Base-by-base conservation (phyloP, 129 eudicot species). In the Chrysanthemum makinoi region DNA sequence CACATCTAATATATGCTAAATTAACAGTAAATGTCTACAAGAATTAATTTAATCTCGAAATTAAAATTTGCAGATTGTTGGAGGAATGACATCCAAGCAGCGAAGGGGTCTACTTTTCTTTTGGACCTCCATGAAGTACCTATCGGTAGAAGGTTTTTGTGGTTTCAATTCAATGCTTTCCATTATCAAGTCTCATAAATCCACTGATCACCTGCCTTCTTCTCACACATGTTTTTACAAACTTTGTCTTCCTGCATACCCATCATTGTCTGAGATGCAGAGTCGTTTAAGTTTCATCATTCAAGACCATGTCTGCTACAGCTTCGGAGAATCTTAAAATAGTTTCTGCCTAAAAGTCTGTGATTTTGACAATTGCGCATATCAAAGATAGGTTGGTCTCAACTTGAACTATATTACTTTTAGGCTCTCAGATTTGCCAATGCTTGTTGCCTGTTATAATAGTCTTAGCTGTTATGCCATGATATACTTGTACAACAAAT, bases 51-150 rank as follows among this genome's bases (percentile, higher is more conserved):
- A 2, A 55, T 5, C 20, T 4, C 62, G 10, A 57, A 57, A 1
- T 4, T 57, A 9, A 1, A 22, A 4, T 62, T 9, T 76, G 63
- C 85, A 89, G 98, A 76, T 83, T 60, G 88, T 93, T 12, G 80
- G 75, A 52, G 53, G 43, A 30, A 89, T 93, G 88, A 74, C 84
- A 15, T 74, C 83, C 0, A 85, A 85, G 79, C 91, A 87, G 71
- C 84, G 76, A 63, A 89, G 76, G 63, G 80, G 65, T 46, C 88
- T 89, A 48, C 95, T 89, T 22, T 93, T 87, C 87, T 93, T 93
- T 66, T 93, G 98, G 98, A 93, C 98, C 4, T 89, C 96, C 22
- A 65, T 89, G 68, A 89, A 89, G 72, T 80, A 87, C 77, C 80
- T 85, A 51, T 96, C 96, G 3, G 71, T 87, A 13, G 91, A 93